Evolutionary conservation across 192 early-diverging fungal genomes (phyloP), one percentile per base, ranked within the genome.

Genomic region (Entrophospora sp.): DNA sequence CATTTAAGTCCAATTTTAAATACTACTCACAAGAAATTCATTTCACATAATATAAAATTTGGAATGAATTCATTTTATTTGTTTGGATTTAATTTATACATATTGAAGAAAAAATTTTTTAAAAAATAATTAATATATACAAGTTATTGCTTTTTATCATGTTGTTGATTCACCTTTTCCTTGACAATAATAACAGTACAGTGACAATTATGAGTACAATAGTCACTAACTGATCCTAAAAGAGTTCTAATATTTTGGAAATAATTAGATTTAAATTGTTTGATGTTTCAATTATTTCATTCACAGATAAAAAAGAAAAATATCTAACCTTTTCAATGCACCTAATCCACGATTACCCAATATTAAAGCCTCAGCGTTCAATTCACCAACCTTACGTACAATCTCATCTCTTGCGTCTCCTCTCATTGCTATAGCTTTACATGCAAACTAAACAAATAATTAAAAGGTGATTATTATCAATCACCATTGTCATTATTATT

Each of bases 391-490:
- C 55, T 89, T 89, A 35, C 73, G 69, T 20, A 82, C 76, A 45
- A 89, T 61, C 55, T 87, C 87, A 27, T 77, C 72, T 18, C 82
- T 72, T 5, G 87, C 68, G 69, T 89, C 87, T 1, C 87, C 87
- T 18, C 73, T 51, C 71, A 83, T 83, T 1, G 85, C 74, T 58
- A 85, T 71, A 20, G 83, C 81, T 62, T 76, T 71, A 37, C 77
- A 78, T 4, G 65, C 71, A 51, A 75, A 71, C 77, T 78, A 32
- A 25, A 27, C 24, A 45, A 5, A 32, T n/a, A 62, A 27, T 35
- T 30, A 4, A 5, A 30, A 52, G n/a, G 1, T 10, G 22, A 12
- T 52, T n/a, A 9, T 52, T 52, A 7, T 25, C 5, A 51, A 8
- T 10, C 48, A 51, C n/a, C n/a, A 20, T 6, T 51, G 6, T 8